phyloP scores from a whole-genome alignment of 208 protist species.

The Crithidia expoeki region DNA sequence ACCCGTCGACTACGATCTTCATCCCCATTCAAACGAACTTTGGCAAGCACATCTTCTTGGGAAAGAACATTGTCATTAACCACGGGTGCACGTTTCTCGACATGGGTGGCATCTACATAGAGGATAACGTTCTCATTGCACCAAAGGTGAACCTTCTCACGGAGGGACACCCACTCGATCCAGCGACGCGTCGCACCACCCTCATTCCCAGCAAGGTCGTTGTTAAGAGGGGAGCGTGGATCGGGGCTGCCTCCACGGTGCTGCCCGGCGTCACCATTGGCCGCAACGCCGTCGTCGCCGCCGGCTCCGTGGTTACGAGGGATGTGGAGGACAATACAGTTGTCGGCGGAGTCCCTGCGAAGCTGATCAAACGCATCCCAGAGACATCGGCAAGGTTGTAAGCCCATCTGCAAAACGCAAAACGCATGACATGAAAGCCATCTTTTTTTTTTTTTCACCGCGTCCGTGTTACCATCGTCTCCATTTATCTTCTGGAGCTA shows the following conservation, averaged over 20 bases:
- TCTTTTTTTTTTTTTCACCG: conserved; percentile 1
- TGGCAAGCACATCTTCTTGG: conserved; percentile 70
- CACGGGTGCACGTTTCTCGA: conserved; percentile 78
- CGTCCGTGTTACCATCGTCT: neutral
- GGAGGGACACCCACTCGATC: conserved; percentile 73
- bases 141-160: conserved; percentile 76
- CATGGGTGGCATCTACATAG: conserved; percentile 61
- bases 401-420: no score
- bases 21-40: conserved; percentile 81
- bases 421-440: no score
- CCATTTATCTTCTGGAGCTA: no score
- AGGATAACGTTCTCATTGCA: conserved; percentile 53
- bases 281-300: conserved; percentile 63
- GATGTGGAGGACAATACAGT: conserved; percentile 74
- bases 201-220: conserved; percentile 52
- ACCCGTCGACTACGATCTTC: conserved; percentile 50
- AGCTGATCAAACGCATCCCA: conserved; percentile 36
- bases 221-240: conserved; percentile 64
- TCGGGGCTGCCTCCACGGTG: conserved; percentile 60
- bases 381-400: conserved; percentile 2
- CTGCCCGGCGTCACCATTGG: conserved; percentile 83
- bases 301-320: conserved; percentile 83
- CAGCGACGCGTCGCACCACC: conserved; percentile 12
- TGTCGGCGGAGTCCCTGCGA: conserved; percentile 77
- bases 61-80: conserved; percentile 66